Evolutionary conservation across 805 yeast species (phyloP).

Genomic region (Hanseniaspora mollemarum): DNA sequence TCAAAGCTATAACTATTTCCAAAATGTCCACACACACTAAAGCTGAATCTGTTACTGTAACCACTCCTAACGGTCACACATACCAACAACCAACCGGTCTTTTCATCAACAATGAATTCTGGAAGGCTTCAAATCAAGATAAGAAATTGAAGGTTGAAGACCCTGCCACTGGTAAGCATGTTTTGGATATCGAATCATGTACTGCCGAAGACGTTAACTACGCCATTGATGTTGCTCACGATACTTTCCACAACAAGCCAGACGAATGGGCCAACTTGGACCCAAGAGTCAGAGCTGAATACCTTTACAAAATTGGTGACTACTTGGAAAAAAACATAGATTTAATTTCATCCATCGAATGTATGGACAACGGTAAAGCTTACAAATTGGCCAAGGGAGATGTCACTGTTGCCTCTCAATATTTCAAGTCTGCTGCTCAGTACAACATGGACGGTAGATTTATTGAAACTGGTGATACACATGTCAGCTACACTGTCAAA

Average conservation of each 20-base stretch:
- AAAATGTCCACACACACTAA: slow-evolving; percentile 16
- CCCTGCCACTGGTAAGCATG: slow-evolving; percentile 54
- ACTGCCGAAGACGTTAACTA: slow-evolving; percentile 51
- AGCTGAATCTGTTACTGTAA: slow-evolving; percentile 34
- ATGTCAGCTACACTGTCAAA: slow-evolving; percentile 53
- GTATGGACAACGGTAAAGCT: slow-evolving; percentile 71
- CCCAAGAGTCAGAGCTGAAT: slow-evolving; percentile 45
- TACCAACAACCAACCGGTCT: slow-evolving; percentile 79
- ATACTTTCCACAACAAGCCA: slow-evolving; percentile 30
- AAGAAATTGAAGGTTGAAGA: slow-evolving; percentile 45
- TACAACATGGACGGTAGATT: slow-evolving; percentile 57
- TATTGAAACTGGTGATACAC: slow-evolving; percentile 50
- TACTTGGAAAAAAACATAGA: slow-evolving; percentile 54
- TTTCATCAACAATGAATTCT: slow-evolving; percentile 78
- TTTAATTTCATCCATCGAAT: slow-evolving; percentile 54
- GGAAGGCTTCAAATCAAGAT: slow-evolving; percentile 39
- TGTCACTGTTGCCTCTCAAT: slow-evolving; percentile 50
- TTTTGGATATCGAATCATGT: slow-evolving; percentile 49
- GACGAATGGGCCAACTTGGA: slow-evolving; percentile 50
- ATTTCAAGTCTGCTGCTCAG: slow-evolving; percentile 62
- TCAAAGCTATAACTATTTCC: background rate
- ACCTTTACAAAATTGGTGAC: slow-evolving; percentile 53
- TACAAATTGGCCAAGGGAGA: slow-evolving; percentile 55
- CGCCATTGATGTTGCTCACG: slow-evolving; percentile 45
- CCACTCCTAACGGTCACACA: slow-evolving; percentile 52